phyloP scores from a whole-genome alignment of 257 asterid genomes.

The Henckelia pumila region DNA sequence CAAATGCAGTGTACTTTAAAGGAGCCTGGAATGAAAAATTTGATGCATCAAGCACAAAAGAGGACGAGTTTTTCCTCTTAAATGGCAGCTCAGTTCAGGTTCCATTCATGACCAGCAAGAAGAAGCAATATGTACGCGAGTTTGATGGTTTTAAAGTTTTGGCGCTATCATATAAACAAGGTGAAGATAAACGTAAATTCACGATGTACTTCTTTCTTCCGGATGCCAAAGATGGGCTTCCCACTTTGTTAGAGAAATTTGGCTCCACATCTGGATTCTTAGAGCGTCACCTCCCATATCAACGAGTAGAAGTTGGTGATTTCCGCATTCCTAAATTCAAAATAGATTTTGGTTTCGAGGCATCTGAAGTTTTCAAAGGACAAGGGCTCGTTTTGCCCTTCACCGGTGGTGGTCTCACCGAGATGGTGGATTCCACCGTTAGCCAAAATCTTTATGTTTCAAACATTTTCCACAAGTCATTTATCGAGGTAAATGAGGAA shows the following conservation, averaged over 20 bases:
- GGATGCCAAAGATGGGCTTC: slow-evolving; percentile 40
- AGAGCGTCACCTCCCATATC: slow-evolving; percentile 36
- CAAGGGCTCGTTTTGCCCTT: slow-evolving; percentile 38
- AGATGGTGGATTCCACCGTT: slow-evolving; percentile 41
- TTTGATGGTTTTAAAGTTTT: slow-evolving; percentile 47
- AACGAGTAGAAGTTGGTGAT: slow-evolving; percentile 28
- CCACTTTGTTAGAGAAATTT: slow-evolving; percentile 32
- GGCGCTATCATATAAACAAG: slow-evolving; percentile 42
- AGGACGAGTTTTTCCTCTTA: slow-evolving; percentile 39
- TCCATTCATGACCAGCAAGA: slow-evolving; percentile 51
- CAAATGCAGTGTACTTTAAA: slow-evolving; percentile 55
- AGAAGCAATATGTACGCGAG: slow-evolving; percentile 36
- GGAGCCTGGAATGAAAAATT: slow-evolving; percentile 55
- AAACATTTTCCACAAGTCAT: slow-evolving; percentile 45
- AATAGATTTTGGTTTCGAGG: slow-evolving; percentile 37
- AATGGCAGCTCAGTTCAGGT: slow-evolving; percentile 38
- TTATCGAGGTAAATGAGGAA: slow-evolving; percentile 58
- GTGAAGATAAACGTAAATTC: slow-evolving; percentile 44
- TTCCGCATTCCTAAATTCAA: slow-evolving; percentile 48
- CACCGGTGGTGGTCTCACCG: slow-evolving; percentile 35
- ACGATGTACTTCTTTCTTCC: slow-evolving; percentile 51
- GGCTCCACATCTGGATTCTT: slow-evolving; percentile 34
- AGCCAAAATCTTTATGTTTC: slow-evolving; percentile 34
- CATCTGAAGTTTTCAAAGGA: slow-evolving; percentile 37
- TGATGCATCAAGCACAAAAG: slow-evolving; percentile 39